Percentiles rank a stretch among this genome's conserved stretches.
Evolutionary conservation across 2,329 filamentous ascomycete species (phyloP).

Genomic region (Paecilomyces variotii): DNA sequence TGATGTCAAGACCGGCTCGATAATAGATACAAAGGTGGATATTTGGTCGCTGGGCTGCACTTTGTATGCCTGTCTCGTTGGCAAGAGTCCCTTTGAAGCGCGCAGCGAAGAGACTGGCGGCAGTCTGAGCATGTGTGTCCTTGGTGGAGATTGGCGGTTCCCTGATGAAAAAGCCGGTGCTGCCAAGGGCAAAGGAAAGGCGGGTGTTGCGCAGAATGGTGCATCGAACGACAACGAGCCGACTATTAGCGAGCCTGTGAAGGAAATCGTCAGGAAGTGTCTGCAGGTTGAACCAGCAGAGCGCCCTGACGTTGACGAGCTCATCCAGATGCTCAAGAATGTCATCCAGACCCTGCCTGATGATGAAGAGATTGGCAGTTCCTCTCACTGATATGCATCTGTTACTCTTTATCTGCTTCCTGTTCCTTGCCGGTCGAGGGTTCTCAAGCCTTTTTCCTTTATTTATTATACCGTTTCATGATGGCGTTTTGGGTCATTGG

Average conservation of each 20-base stretch:
- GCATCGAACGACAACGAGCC: slow-evolving; percentile 34
- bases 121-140: slow-evolving; percentile 81
- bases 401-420: neutral
- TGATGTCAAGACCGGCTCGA: slow-evolving; percentile 86
- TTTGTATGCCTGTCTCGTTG: slow-evolving; percentile 92
- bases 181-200: slow-evolving; percentile 51
- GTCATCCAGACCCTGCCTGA: slow-evolving; percentile 62
- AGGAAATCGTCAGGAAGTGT: slow-evolving; percentile 81
- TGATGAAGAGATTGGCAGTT: slow-evolving; percentile 40
- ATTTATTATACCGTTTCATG: neutral
- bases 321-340: slow-evolving; percentile 69
- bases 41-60: slow-evolving; percentile 98
- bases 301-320: slow-evolving; percentile 74
- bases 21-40: slow-evolving; percentile 93
- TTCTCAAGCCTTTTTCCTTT: neutral
- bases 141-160: slow-evolving; percentile 93
- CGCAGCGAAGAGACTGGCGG: slow-evolving; percentile 94
- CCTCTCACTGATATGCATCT: neutral
- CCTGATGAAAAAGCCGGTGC: slow-evolving; percentile 68
- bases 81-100: slow-evolving; percentile 94
- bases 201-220: slow-evolving; percentile 18
- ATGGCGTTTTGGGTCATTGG: neutral
- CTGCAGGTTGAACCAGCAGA: slow-evolving; percentile 80
- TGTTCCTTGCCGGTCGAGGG: neutral
- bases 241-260: slow-evolving; percentile 69